Evolutionary conservation across 2,329 filamentous ascomycete species (phyloP), one percentile per base, ranked within the genome.

Genomic region (Penicillium sumatraense): DNA sequence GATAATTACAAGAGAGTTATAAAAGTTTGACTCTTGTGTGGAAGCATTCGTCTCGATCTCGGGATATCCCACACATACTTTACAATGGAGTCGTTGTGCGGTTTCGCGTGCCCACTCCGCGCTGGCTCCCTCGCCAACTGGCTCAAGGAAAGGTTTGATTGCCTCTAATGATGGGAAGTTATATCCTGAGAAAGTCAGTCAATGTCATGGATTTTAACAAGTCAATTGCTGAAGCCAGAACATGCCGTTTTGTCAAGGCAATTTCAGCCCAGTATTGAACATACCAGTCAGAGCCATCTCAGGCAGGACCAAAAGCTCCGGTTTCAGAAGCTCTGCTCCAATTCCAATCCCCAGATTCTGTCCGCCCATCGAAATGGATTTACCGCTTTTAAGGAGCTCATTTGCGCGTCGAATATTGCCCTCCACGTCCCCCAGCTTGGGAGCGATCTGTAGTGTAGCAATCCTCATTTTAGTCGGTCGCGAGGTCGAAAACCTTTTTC

Each of bases 31-130:
- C 16, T 46, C 58, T 31, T 58, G 33, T 2, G 47, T 55, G 23
- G 49, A 26, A 1, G 29, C 49, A 18, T 50, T 16, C 1, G 44
- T 52, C 40, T 67, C 70, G 13, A 79, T 66, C 60, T 88, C 86
- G 0, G 86, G 85, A 61, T 88, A 88, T 24, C 86, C 86, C 36
- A 87, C 79, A 31, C 83, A 85, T n/a, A 88, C 84, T 56, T 83
- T 81, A 67, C 84, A 87, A 27, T 75, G 71, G 49, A 85, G 74
- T 24, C 78, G 76, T 38, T 68, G 71, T n/a, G 86, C 86, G 11
- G 80, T 83, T 46, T 77, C 72, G 18, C 76, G 75, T 3, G 85
- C 86, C 86, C 86, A 88, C 62, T 75, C 67, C 10, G 83, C 82
- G 14, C 80, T 82, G 11, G 78, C 75, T 0, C 86, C 86, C 7